Evolutionary conservation across 495 filamentous ascomycete species (phyloP).

Genomic region (Aspergillus homomorphus): DNA sequence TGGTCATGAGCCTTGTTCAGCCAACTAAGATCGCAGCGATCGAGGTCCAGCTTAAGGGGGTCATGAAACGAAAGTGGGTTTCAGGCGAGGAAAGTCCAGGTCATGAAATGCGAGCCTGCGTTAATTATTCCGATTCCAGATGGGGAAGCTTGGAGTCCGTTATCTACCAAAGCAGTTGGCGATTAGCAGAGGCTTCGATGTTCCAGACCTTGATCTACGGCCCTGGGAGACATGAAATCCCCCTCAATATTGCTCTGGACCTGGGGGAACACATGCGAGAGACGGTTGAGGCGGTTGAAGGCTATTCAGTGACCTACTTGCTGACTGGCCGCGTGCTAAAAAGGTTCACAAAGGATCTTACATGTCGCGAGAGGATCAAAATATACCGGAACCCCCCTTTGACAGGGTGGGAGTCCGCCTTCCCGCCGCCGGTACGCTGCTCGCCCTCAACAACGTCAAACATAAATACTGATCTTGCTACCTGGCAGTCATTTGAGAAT

Average conservation of each 20-base stretch:
- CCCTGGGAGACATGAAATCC: background rate
- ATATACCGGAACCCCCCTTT: background rate
- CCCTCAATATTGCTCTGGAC: background rate
- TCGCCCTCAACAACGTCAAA: background rate
- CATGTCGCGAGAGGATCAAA: background rate
- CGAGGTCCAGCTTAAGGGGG: too few species aligned
- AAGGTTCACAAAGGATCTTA: background rate
- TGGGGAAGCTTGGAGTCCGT: background rate
- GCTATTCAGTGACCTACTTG: background rate
- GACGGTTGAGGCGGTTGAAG: background rate
- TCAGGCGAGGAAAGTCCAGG: too few species aligned
- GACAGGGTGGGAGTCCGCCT: background rate
- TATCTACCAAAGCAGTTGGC: background rate
- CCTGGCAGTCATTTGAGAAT: background rate
- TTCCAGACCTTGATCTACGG: background rate
- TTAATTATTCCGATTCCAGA: background rate
- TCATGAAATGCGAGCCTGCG: too few species aligned
- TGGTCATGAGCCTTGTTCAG: too few species aligned
- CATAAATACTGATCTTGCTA: background rate
- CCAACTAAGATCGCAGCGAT: too few species aligned
- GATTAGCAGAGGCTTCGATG: background rate
- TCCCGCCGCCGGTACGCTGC: background rate
- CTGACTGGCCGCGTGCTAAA: background rate
- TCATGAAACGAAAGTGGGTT: too few species aligned
- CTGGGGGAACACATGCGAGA: background rate